Percentiles rank a stretch among this genome's conserved stretches.
Evolutionary conservation across 305 asterid species (phyloP).

Genomic region (Withania somnifera): DNA sequence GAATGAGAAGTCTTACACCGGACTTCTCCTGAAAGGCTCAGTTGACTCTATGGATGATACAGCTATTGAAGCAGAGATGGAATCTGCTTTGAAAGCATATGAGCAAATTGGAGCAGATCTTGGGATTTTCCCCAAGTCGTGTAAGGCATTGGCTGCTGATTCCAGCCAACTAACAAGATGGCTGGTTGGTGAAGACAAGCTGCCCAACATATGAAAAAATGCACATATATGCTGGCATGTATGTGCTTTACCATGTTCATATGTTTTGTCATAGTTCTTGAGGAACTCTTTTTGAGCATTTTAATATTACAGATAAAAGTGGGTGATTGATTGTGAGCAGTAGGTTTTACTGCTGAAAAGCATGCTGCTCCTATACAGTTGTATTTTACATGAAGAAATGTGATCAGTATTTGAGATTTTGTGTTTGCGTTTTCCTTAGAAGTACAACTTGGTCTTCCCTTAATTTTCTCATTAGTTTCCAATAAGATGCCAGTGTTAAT

Average conservation of each 20-base stretch:
- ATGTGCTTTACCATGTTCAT: neutral
- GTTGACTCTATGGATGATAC: constrained; percentile 52
- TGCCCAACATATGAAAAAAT: constrained; percentile 29
- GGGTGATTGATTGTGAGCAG: neutral
- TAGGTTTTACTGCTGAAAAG: constrained; percentile 1
- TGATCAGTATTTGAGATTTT: neutral
- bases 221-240: neutral
- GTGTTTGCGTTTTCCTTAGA: neutral
- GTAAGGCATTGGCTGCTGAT: constrained; percentile 54
- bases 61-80: constrained; percentile 65
- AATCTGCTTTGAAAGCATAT: constrained; percentile 47
- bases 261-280: neutral
- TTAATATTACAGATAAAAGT: neutral
- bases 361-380: constrained; percentile 4
- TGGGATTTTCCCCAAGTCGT: constrained; percentile 77
- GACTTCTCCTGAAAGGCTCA: constrained; percentile 41
- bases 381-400: neutral
- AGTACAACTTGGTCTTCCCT: neutral
- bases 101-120: constrained; percentile 54
- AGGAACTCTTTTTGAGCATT: neutral
- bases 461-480: neutral
- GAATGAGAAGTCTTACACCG: constrained; percentile 66
- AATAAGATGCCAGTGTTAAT: neutral
- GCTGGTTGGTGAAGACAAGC: constrained; percentile 78
- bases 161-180: constrained; percentile 93